Percentiles rank a stretch among this genome's conserved stretches.
phyloP scores from a whole-genome alignment of 2,329 filamentous ascomycete genomes.

The Colletotrichum somersetense region DNA sequence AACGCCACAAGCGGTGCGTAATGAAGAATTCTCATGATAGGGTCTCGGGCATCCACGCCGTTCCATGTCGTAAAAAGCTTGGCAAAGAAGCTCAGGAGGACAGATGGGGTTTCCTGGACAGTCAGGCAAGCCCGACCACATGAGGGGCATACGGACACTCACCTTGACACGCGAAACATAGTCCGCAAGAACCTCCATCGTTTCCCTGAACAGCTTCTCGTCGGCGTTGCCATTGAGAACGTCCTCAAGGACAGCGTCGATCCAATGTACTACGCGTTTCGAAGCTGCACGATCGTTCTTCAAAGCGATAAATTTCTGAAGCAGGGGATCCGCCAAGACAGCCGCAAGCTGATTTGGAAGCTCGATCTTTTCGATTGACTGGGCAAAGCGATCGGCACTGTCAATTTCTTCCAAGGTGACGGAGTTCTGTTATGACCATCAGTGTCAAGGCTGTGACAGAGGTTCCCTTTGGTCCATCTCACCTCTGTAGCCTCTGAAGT shows the following conservation, averaged over 20 bases:
- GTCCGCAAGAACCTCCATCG: slow-evolving; percentile 67
- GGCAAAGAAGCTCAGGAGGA: slow-evolving; percentile 63
- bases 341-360: slow-evolving; percentile 86
- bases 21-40: slow-evolving; percentile 70
- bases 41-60: slow-evolving; percentile 64
- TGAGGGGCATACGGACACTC: slow-evolving; percentile 39
- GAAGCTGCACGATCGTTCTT: slow-evolving; percentile 66
- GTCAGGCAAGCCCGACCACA: slow-evolving; percentile 26
- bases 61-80: slow-evolving; percentile 73
- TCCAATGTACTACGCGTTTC: slow-evolving; percentile 70
- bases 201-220: slow-evolving; percentile 62
- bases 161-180: slow-evolving; percentile 71
- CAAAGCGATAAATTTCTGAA: slow-evolving; percentile 82
- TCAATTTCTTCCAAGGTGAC: slow-evolving; percentile 84
- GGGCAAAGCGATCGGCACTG: slow-evolving; percentile 75
- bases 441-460: neutral
- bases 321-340: slow-evolving; percentile 78
- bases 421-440: slow-evolving; percentile 60
- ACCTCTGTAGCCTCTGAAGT: slow-evolving; percentile 80
- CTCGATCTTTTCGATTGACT: slow-evolving; percentile 81
- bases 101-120: slow-evolving; percentile 51
- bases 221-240: slow-evolving; percentile 65
- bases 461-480: slow-evolving; percentile 40
- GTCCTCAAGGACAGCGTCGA: slow-evolving; percentile 68
- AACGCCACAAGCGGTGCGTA: slow-evolving; percentile 69